These are phyloP conservation scores for Candida xiaguanensis DNA, from an alignment of 805 yeast species.

Conservation along the genomic window DNA sequence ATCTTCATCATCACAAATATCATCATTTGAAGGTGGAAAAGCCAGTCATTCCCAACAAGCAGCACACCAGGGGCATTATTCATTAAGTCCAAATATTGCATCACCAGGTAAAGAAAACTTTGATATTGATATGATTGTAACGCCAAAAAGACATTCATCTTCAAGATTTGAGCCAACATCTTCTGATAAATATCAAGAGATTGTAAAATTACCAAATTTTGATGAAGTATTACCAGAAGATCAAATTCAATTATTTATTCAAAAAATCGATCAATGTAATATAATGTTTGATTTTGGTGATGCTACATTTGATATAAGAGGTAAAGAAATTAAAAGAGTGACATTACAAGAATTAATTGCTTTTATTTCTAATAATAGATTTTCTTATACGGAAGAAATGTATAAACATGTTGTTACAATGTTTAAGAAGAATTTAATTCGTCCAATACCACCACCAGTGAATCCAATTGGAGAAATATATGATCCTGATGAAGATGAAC, in stretches of 20 bases:
- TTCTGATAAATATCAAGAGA: slow-evolving; percentile 36
- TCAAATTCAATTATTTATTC: slow-evolving; percentile 72
- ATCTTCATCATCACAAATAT: slow-evolving; percentile 1
- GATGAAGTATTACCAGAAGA: slow-evolving; percentile 83
- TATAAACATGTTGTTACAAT: slow-evolving; percentile 82
- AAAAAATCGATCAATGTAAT: slow-evolving; percentile 92
- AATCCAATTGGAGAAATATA: slow-evolving; percentile 94
- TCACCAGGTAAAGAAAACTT: slow-evolving; percentile 62
- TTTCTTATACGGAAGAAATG: slow-evolving; percentile 86
- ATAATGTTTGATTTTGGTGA: slow-evolving; percentile 92
- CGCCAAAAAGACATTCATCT: slow-evolving; percentile 87
- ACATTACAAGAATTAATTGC: slow-evolving; percentile 88
- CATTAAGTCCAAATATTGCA: slow-evolving; percentile 35
- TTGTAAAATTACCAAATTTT: slow-evolving; percentile 77
- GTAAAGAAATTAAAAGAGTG: slow-evolving; percentile 85
- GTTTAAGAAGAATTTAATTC: slow-evolving; percentile 84
- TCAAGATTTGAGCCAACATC: slow-evolving; percentile 81
- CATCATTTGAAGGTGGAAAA: slow-evolving; percentile 7
- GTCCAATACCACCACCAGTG: slow-evolving; percentile 98
- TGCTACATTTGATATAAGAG: slow-evolving; percentile 86
- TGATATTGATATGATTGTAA: slow-evolving; percentile 72
- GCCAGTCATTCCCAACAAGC: slow-evolving; percentile 21
- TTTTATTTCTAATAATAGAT: slow-evolving; percentile 76
- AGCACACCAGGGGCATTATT: slow-evolving; percentile 15
- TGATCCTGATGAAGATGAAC: slow-evolving; percentile 99